Conservation (phyloP, 2,329 filamentous ascomycete genomes). For the Aureobasidium pullulans region DNA sequence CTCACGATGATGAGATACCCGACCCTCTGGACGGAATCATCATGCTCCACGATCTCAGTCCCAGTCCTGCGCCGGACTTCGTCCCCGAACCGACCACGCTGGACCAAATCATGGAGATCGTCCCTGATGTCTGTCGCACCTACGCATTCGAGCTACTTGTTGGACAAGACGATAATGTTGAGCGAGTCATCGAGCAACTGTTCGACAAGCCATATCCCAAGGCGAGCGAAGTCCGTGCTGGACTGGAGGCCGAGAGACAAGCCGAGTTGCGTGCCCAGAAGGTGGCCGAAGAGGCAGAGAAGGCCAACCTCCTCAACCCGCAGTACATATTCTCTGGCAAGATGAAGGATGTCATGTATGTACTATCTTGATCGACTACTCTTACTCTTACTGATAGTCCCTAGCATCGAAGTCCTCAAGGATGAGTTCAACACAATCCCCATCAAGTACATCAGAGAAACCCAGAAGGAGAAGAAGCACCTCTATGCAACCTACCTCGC, state of each 20-base stretch:
- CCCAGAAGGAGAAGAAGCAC: conserved; percentile 25
- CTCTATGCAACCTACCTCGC: conserved; percentile 33
- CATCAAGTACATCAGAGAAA: conserved; percentile 28
- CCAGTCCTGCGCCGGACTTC: no score
- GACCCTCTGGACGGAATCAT: neutral
- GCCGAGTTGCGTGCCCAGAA: conserved; percentile 21
- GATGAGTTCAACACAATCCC: conserved; percentile 35
- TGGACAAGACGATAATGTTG: conserved; percentile 14
- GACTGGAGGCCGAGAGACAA: conserved; percentile 22
- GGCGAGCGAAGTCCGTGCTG: conserved; percentile 8
- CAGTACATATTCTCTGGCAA: conserved; percentile 12
- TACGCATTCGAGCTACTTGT: conserved; percentile 23
- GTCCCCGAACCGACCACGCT: neutral
- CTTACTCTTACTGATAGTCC: neutral
- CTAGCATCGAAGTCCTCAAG: conserved; percentile 27
- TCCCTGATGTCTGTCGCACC: conserved; percentile 28
- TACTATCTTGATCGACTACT: neutral
- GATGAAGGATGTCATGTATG: conserved; percentile 16
- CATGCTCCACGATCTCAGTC: neutral
- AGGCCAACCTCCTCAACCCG: conserved; percentile 9
- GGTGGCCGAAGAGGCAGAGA: conserved; percentile 19
- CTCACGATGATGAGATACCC: neutral
- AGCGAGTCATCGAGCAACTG: conserved; percentile 23
- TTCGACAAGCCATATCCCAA: conserved; percentile 20
- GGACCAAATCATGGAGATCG: conserved; percentile 21